Base-by-base conservation (phyloP, 192 early-diverging fungal genomes). In the Cladochytrium replicatum region DNA sequence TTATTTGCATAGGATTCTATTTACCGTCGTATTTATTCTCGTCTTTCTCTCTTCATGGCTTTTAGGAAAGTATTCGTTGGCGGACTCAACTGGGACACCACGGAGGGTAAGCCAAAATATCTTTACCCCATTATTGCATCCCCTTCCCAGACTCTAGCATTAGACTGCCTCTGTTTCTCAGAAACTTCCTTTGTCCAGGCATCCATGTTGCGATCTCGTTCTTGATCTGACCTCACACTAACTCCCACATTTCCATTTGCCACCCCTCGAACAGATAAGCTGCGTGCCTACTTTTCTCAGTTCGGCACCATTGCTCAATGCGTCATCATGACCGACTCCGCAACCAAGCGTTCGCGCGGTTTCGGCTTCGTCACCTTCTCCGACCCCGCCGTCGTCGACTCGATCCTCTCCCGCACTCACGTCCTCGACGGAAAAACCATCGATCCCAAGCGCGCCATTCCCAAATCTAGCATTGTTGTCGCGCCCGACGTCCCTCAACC, bases 61-160 rank as follows among this genome's bases (percentile, higher is more conserved):
- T n/a, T n/a, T 81, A 84, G 83, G 64, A 85, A 85, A 71, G 80
- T 85, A 75, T 85, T 85, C 66, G 68, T 84, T 52, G 84, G 84
- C 49, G 84, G 83, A 41, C 63, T 86, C 54, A 86, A 84, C 61
- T 85, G 83, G 83, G 84, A 86, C 56, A 86, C 84, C 23, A 83
- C 84, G 27, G 80, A 85, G 71, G 84, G 84, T 86, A 82, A 83
- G 78, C 44, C 21, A 42, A 51, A 55, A 52, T n/a, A 19, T 34
- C 46, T 54, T 56, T 1, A 32, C 3, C 21, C n/a, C 0, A 7
- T 21, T 24, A 57, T 25, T 17, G 41, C 45, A 17, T 28, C 41
- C 50, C n/a, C 30, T 53, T 32, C 22, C 24, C 4, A 23, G 32
- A 8, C n/a, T n/a, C n/a, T n/a, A n/a, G n/a, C n/a, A n/a, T n/a